Base-by-base conservation (phyloP, 805 yeast genomes). In the Candida patagonica region DNA sequence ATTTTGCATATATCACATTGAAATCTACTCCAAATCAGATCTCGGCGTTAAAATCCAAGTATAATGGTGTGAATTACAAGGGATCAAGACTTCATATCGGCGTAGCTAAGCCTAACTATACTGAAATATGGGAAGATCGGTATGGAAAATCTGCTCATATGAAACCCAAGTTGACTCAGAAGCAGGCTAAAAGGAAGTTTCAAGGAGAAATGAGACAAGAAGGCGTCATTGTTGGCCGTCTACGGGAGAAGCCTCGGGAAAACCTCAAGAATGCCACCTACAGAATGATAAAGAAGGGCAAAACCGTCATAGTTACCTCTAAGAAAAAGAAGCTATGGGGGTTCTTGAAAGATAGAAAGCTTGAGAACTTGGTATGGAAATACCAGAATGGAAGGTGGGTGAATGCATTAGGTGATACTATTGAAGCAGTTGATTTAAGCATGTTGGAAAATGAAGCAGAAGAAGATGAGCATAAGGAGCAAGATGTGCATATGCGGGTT, bases 311-410 rank as follows among this genome's bases (percentile, higher is more conserved):
- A 4, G 60, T 81, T 42, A 74, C 73, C 50, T 66, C 79, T 48
- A 71, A 70, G 50, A 86, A 87, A 61, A 75, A 79, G 24, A 87
- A 87, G 56, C 68, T 92, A 30, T 89, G 98, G 98, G 97, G 97
- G 2, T 70, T 75, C 45, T 87, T 82, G 48, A 83, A 82, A 62
- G 70, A 74, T 46, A 79, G 73, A 51, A 65, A 69, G 2, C 56
- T 69, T 2, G 68, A 70, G 25, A 92, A 80, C 49, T 65, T 87
- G 48, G 82, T 80, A 0, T 72, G 67, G 59, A 65, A 66, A 40
- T 88, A 73, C 55, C 64, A 60, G 7, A 72, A 78, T 45, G 83
- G 81, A 0, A 71, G 69, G 34, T 86, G 96, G 96, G 71, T 71
- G 49, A 84, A 82, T 57, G 87, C 87, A 5, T 76, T 74, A 44